Conservation (phyloP, 768 basidiomycete species). For the Crepidotus variabilis region DNA sequence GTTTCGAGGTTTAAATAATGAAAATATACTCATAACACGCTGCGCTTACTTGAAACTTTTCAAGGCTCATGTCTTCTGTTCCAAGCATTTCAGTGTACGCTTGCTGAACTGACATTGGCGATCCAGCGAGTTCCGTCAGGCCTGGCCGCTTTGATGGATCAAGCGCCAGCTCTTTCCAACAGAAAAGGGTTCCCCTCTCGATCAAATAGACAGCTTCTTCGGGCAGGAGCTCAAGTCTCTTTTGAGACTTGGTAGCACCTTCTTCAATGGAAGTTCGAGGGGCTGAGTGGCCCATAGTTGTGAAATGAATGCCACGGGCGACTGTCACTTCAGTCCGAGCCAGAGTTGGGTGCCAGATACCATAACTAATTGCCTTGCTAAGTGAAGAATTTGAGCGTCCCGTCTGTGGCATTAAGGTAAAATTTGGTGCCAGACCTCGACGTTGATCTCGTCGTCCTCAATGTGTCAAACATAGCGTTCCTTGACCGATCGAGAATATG, state of each 20-base stretch:
- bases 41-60: slow-evolving; percentile 76
- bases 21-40: background rate
- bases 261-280: slow-evolving; percentile 39
- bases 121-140: slow-evolving; percentile 44
- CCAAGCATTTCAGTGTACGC: slow-evolving; percentile 86
- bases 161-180: slow-evolving; percentile 57
- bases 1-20: background rate
- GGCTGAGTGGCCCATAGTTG: slow-evolving; percentile 76
- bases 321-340: slow-evolving; percentile 63
- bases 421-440: slow-evolving; percentile 55
- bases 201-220: slow-evolving; percentile 95
- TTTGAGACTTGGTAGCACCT: slow-evolving; percentile 44
- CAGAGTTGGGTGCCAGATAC: slow-evolving; percentile 69
- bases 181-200: slow-evolving; percentile 85
- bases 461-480: slow-evolving; percentile 82
- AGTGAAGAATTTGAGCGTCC: background rate
- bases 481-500: slow-evolving; percentile 79
- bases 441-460: slow-evolving; percentile 69
- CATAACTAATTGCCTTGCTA: slow-evolving; percentile 80
- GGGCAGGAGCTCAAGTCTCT: slow-evolving; percentile 81
- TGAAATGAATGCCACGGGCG: slow-evolving; percentile 81
- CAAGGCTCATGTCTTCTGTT: slow-evolving; percentile 69
- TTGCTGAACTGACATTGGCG: slow-evolving; percentile 90
- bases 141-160: slow-evolving; percentile 27
- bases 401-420: background rate